Evolutionary conservation across 805 yeast genomes (phyloP), one percentile per base, ranked within the genome.

Genomic region (Kodamaea hsintzibuensis): DNA sequence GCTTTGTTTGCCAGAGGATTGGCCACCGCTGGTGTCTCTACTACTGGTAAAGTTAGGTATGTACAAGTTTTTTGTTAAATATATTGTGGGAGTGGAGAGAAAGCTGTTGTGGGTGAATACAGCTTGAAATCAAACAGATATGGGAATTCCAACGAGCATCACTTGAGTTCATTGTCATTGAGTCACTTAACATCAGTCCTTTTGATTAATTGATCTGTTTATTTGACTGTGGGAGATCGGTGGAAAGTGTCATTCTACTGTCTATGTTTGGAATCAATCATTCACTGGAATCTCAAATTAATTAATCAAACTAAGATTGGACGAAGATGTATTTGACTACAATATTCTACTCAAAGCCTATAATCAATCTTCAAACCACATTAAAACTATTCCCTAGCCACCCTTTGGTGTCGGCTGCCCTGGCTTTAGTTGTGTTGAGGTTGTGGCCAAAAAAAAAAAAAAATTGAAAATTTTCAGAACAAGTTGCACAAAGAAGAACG

Each of bases 31-130:
- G 35, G 35, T 30, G 86, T 91, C 64, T 83, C 88, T 69, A 65
- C 70, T 59, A 76, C 77, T 70, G 97, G 97, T 84, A 87, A 88
- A 76, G 91, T 91, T 70, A 89, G 89, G 92, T 87, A 85, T 75
- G 92, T 86, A 68, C 42, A 22, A n/a, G n/a, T n/a, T 19, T 37
- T 17, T 14, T 14, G 25, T 17, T 40, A 16, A n/a, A n/a, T n/a
- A n/a, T n/a, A 38, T 46, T 46, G 19, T 30, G 35, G 10, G 35
- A 8, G 35, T 30, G 35, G 35, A 30, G 35, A 30, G 35, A 30
- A 22, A 30, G 35, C 35, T 30, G 35, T 30, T 30, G 35, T 30
- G 35, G 35, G 35, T 12, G 35, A 30, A 30, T 30, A 30, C 35
- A 30, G 35, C 10, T 22, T 5, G 35, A 30, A 30, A 30, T 30